Base-by-base conservation (phyloP, 768 basidiomycete species). In the Clitopilus hobsonii region DNA sequence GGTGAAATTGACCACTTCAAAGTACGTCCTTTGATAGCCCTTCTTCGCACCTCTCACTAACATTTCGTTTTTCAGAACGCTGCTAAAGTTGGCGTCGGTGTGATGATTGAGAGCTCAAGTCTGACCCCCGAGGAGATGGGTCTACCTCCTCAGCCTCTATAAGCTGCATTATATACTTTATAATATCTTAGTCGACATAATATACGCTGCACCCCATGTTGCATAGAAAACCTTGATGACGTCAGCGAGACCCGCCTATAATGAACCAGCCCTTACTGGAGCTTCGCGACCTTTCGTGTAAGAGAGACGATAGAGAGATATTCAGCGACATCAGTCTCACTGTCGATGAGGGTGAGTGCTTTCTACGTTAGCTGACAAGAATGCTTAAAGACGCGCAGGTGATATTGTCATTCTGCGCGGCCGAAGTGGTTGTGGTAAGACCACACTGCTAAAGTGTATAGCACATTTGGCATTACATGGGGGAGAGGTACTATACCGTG, bases 1-100 rank as follows among this genome's bases (percentile, higher is more conserved):
- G 97, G 97, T 8, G 97, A 99, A 79, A 94, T 99, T 61, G 97
- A 99, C 70, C 97, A 99, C 81, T 89, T 93, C 79, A 98, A 95
- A 86, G 94, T 92, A 63, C 73, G 55, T 4, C 3, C 38, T 4
- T 52, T 54, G 49, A 14, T 52, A 16, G n/a, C n/a, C n/a, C 7
- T 57, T 56, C 13, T 55, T 25, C 52, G 23, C 51, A 53, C 25
- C 18, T 26, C 41, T 3, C 57, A 49, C 52, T 20, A 29, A 53
- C 27, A 48, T 45, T 58, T 23, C 22, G 14, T 11, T 52, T 30
- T 55, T 13, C 60, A 98, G 94, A 94, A 94, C 71, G 78, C 92
- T 38, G 90, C 93, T 25, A 96, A 94, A 73, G 87, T 97, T 56
- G 96, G 96, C 58, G 88, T 98, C 7, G 95, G 95, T 75, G 92